These are phyloP conservation scores for Periconia sp. DNA, from an alignment of 2,329 filamentous ascomycete species.

Conservation along the genomic window DNA sequence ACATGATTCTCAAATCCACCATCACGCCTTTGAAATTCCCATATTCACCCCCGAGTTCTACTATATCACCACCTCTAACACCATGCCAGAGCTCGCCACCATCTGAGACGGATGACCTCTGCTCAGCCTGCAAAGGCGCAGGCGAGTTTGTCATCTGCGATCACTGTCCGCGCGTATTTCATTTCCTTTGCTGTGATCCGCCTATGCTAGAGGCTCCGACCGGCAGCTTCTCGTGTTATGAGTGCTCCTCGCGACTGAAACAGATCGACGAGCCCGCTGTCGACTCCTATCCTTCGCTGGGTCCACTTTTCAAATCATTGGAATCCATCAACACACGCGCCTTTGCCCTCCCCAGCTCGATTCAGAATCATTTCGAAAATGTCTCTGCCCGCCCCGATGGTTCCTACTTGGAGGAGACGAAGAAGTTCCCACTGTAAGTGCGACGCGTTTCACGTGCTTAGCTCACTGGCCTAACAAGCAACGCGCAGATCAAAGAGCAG, in stretches of 20 bases:
- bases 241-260: conserved; percentile 29
- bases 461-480: conserved; percentile 36
- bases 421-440: conserved; percentile 61
- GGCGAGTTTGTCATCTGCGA: conserved; percentile 93
- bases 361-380: conserved; percentile 77
- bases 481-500: conserved; percentile 39
- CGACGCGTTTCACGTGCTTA: conserved; percentile 23
- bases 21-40: conserved; percentile 34
- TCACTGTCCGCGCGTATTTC: conserved; percentile 85
- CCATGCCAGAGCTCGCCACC: conserved; percentile 41
- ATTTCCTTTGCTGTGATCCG: conserved; percentile 85
- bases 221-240: conserved; percentile 73
- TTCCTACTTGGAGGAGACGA: conserved; percentile 73
- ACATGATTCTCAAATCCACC: conserved; percentile 35
- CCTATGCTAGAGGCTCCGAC: conserved; percentile 50
- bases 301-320: conserved; percentile 64
- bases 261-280: conserved; percentile 25
- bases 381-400: conserved; percentile 76
- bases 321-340: conserved; percentile 70
- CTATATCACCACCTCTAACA: conserved; percentile 44
- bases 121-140: conserved; percentile 79
- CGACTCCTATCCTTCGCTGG: conserved; percentile 48
- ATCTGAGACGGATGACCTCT: conserved; percentile 81
- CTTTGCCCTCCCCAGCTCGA: conserved; percentile 67
- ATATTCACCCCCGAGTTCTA: conserved; percentile 38